Base-by-base conservation (phyloP, 1,284 basidiomycete species). In the Porodaedalea pini region DNA sequence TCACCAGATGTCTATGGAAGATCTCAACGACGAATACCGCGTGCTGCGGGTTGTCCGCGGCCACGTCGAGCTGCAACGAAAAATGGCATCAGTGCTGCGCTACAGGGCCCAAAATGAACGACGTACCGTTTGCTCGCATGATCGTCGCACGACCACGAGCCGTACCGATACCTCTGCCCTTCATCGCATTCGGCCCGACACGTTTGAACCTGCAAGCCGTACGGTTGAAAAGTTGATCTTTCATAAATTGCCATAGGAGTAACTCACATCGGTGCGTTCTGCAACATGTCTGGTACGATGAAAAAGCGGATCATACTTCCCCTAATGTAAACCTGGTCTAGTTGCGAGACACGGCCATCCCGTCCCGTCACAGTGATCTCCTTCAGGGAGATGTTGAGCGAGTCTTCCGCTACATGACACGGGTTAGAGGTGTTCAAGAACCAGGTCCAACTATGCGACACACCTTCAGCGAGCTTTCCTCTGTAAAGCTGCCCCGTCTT, bases 251-350 rank as follows among this genome's bases (percentile, higher is more conserved):
- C 15, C 47, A 51, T 32, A 43, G 31, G 52, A 41, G 32, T 2
- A 19, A 79, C 91, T 73, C 70, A 96, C 97, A 99, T 99, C 19
- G 97, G 97, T 25, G 97, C 97, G 71, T 99, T 98, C 70, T 98
- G 92, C 65, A 99, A 80, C 90, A 99, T 98, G 73, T 99, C 97
- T 50, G 97, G 97, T 25, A 99, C 97, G 70, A 99, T 98, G 78
- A 98, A 96, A 80, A 98, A 98, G 66, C 94, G 84, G 68, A 96
- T 78, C 92, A 98, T 98, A 73, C 92, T 95, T 64, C 97, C 97
- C 65, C 97, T 83, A 67, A 99, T 99, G 75, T 99, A 99, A 41
- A 98, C 95, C 74, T 98, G 96, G 78, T 99, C 96, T 56, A 99
- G 81, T 72, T 99, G 97, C n/a, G 95, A 96, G 43, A 99, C 94